Percentiles rank a stretch among this genome's conserved stretches.
Evolutionary conservation across 1,284 basidiomycete genomes (phyloP).

Genomic region (Tilletia horrida): DNA sequence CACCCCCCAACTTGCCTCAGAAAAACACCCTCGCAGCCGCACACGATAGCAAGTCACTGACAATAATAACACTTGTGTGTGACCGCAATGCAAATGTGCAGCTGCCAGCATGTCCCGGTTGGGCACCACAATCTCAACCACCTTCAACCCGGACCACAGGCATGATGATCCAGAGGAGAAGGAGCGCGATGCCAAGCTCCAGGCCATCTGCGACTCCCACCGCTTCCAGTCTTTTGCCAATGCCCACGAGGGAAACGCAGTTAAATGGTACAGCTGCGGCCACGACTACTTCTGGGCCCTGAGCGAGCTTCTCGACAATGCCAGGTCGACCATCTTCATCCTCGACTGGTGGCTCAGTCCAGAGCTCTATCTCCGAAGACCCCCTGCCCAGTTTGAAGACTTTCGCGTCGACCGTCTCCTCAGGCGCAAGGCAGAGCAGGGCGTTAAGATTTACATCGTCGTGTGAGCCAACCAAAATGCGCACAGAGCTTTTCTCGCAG

Average conservation of each 20-base stretch:
- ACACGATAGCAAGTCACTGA: background rate
- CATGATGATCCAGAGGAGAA: slow-evolving; percentile 69
- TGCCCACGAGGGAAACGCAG: slow-evolving; percentile 66
- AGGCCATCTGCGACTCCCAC: slow-evolving; percentile 72
- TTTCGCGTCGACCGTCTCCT: slow-evolving; percentile 81
- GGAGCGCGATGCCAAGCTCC: slow-evolving; percentile 65
- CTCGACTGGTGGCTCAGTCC: slow-evolving; percentile 66
- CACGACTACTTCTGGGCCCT: slow-evolving; percentile 84
- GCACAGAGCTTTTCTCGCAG: too few species aligned
- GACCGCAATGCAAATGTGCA: too few species aligned
- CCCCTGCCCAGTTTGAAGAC: slow-evolving; percentile 74
- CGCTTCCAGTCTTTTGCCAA: slow-evolving; percentile 79
- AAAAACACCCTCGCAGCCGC: too few species aligned
- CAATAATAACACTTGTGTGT: too few species aligned
- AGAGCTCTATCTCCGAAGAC: slow-evolving; percentile 84
- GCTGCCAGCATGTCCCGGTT: slow-evolving; percentile 20
- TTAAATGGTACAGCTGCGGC: slow-evolving; percentile 70
- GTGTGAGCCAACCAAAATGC: slow-evolving; percentile 59
- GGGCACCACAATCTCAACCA: slow-evolving; percentile 19
- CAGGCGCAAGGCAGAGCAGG: slow-evolving; percentile 79
- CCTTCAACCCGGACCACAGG: slow-evolving; percentile 60
- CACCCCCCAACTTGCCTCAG: too few species aligned
- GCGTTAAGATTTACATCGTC: slow-evolving; percentile 81
- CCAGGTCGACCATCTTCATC: slow-evolving; percentile 26
- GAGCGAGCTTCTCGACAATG: slow-evolving; percentile 26